phyloP scores from a whole-genome alignment of 805 yeast species.

The Saccharomycopsis fodiens region DNA sequence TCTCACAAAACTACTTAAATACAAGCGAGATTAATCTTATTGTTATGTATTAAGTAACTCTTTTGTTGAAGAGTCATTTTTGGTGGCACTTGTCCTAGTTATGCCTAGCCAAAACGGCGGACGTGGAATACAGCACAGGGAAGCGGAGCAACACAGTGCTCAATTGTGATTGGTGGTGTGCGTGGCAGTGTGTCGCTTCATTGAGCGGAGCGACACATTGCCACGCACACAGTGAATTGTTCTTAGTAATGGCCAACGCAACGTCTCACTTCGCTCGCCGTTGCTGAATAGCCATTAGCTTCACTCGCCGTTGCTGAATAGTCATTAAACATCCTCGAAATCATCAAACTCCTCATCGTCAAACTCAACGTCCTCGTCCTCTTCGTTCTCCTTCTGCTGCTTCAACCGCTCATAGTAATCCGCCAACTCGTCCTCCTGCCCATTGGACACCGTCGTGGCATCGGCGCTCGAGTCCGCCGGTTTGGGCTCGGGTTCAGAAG shows the following conservation, averaged over 20 bases:
- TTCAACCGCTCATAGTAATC: slow-evolving; percentile 74
- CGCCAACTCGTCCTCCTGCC: slow-evolving; percentile 55
- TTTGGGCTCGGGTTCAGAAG: slow-evolving; percentile 11
- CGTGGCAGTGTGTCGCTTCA: neutral
- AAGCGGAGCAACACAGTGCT: no score
- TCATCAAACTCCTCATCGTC: slow-evolving; percentile 39
- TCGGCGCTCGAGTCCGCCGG: slow-evolving; percentile 1
- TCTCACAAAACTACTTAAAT: no score
- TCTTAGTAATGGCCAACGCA: neutral
- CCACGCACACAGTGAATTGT: neutral
- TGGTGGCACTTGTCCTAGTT: no score
- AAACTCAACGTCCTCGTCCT: slow-evolving; percentile 48
- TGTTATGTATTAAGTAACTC: no score
- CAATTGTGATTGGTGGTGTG: no score
- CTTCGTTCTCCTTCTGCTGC: slow-evolving; percentile 57
- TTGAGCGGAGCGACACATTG: neutral
- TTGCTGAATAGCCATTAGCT: no score
- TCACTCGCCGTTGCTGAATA: slow-evolving; percentile 5
- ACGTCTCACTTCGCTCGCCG: no score
- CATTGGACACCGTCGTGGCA: slow-evolving; percentile 24
- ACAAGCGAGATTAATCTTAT: no score
- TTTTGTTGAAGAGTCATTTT: no score
- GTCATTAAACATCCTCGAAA: slow-evolving; percentile 29
- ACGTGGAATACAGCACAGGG: no score
- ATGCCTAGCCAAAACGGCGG: no score